These are phyloP conservation scores for Gigaspora rosea DNA, from an alignment of 192 early-diverging fungal species.

Conservation along the genomic window DNA sequence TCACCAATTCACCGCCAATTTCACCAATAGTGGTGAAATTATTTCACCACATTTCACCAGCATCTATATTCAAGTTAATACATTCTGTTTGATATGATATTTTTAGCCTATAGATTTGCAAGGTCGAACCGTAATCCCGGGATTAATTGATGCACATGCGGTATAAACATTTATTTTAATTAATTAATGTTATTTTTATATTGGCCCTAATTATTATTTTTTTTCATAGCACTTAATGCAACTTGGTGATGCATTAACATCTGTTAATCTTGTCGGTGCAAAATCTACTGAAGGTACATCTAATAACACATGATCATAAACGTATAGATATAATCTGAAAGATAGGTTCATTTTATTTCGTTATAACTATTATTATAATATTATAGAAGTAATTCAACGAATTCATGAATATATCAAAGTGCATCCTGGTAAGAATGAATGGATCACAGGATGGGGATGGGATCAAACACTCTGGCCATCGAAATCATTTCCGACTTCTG, in stretches of 20 bases:
- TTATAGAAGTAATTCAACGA: not conserved
- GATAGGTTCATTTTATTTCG: not conserved
- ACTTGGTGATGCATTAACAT: slow-evolving; percentile 33
- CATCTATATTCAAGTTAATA: too few species aligned
- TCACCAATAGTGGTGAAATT: too few species aligned
- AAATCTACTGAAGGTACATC: slow-evolving; percentile 17
- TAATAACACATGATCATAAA: not conserved
- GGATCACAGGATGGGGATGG: slow-evolving; percentile 57
- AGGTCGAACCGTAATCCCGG: slow-evolving; percentile 45
- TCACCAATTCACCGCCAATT: too few species aligned
- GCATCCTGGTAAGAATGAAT: slow-evolving; percentile 27
- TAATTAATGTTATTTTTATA: not conserved
- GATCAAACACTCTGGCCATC: slow-evolving; percentile 51
- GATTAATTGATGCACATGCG: slow-evolving; percentile 56
- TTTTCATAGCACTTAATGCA: slow-evolving; percentile 45
- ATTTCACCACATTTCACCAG: too few species aligned
- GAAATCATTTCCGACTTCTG: slow-evolving; percentile 43
- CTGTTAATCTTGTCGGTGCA: slow-evolving; percentile 14
- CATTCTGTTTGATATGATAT: not conserved
- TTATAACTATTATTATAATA: not conserved
- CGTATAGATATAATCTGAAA: not conserved
- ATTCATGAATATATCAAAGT: slow-evolving; percentile 1
- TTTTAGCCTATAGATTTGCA: slow-evolving; percentile 33
- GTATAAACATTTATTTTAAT: slow-evolving; percentile 29
- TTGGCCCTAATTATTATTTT: not conserved